Conservation (phyloP, 129 eudicot genomes). For the Pittosporum tobira region DNA sequence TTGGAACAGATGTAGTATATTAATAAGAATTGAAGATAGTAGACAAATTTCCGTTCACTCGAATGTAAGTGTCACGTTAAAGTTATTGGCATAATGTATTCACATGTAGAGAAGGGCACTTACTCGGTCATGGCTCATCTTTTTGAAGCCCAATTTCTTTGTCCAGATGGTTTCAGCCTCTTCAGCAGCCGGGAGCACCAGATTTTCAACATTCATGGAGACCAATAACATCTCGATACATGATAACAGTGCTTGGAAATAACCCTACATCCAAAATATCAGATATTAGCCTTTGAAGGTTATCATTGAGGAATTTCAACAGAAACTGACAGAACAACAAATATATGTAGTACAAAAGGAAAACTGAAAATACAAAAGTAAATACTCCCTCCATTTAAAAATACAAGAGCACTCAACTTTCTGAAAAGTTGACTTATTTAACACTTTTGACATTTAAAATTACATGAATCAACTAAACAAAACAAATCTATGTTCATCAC, state of each 20-base stretch:
- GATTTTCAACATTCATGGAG: conserved; percentile 61
- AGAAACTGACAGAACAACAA: background rate
- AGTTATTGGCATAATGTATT: background rate
- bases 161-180: conserved; percentile 93
- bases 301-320: background rate
- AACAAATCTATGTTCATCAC: background rate
- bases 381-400: background rate
- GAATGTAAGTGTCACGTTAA: background rate
- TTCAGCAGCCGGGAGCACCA: conserved; percentile 98
- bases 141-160: conserved; percentile 72
- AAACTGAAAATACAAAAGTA: too few species aligned
- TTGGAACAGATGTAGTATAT: too few species aligned
- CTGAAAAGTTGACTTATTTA: too few species aligned
- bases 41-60: background rate
- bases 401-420: too few species aligned
- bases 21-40: background rate
- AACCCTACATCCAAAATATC: conserved; percentile 50
- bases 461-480: too few species aligned
- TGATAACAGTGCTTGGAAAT: conserved; percentile 65
- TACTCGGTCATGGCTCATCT: conserved; percentile 73
- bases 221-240: conserved; percentile 66
- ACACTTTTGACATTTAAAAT: too few species aligned
- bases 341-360: too few species aligned
- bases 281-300: background rate
- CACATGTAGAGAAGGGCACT: conserved; percentile 18